Evolutionary conservation across 352 stramenopile species (phyloP), one percentile per base, ranked within the genome.

Genomic region (Phytophthora nicotianae): DNA sequence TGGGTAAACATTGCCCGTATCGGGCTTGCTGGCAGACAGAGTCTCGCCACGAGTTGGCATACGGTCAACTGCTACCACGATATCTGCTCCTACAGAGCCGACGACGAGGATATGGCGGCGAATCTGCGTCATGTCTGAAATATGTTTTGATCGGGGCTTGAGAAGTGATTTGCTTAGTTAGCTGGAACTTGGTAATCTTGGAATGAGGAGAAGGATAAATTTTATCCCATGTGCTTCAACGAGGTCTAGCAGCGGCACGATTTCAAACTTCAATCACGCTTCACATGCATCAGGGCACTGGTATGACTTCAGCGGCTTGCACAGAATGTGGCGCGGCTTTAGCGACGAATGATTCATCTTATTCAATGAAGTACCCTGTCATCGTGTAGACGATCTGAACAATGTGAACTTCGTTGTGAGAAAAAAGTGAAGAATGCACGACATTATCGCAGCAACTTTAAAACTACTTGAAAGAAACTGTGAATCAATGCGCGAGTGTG

Each of bases 1-100:
- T 7, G 79, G 74, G 17, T 87, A 70, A 54, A 88, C 78, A 14
- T 69, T 72, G 6, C 79, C 77, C 14, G 79, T 89, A 62, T 85
- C 70, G 0, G 70, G 57, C 20, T 78, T 77, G 45, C 45, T 75
- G 2, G 80, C 72, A 5, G 62, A 58, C 26, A 90, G 47, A 14
- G 79, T 90, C 59, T 92, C 83, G 9, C 83, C 81, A 13, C 72
- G 77, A 38, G 32, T 13, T 38, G 32, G 29, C 29, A 35, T 35
- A 35, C 29, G 29, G 29, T 35, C 10, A 10, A 35, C 29, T 35
- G 10, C 29, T 9, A 35, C 29, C 9, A 35, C 29, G 29, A 35
- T 35, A 35, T 35, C 29, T 35, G 29, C 29, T 35, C 29, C 29
- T 35, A 35, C 29, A 10, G 29, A 35, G 29, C 29, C 29, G 29